Conservation (phyloP, 2,329 filamentous ascomycete species). For the Bipolaris sorokiniana region DNA sequence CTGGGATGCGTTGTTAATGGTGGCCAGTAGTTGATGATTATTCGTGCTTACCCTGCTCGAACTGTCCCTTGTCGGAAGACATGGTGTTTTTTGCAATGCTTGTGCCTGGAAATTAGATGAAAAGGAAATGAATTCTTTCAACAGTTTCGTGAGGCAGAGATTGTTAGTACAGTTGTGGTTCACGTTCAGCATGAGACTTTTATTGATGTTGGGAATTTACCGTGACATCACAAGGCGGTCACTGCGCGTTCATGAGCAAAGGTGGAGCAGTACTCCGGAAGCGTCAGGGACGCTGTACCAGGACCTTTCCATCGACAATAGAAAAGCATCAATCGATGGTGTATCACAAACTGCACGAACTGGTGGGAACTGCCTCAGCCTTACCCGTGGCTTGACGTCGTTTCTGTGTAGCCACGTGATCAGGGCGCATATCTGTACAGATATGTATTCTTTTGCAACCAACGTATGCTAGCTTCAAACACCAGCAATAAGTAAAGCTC, state of each 20-base stretch:
- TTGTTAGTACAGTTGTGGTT: neutral
- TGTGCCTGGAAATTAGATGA: neutral
- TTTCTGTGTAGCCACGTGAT: conserved; percentile 7
- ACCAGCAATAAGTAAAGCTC: neutral
- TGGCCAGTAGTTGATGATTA: neutral
- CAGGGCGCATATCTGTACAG: neutral
- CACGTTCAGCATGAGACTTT: conserved; percentile 15
- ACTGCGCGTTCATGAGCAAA: conserved; percentile 20
- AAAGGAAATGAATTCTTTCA: neutral
- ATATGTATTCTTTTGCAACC: neutral
- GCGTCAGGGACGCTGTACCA: neutral
- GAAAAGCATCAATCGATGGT: conserved; percentile 8
- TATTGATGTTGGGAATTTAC: conserved; percentile 24
- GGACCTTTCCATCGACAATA: conserved; percentile 3
- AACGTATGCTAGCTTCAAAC: neutral
- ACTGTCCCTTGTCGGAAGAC: conserved; percentile 44
- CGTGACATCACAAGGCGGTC: conserved; percentile 36
- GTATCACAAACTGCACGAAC: conserved; percentile 5
- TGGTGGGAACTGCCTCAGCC: conserved; percentile 17
- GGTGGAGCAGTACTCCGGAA: conserved; percentile 21
- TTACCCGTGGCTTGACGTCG: conserved; percentile 4
- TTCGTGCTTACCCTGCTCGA: conserved; percentile 40
- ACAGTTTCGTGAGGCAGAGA: neutral
- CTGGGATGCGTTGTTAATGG: conserved; percentile 32
- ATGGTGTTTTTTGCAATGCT: conserved; percentile 59